phyloP scores from a whole-genome alignment of 2,329 filamentous ascomycete species.

The Aspergillus sp. region DNA sequence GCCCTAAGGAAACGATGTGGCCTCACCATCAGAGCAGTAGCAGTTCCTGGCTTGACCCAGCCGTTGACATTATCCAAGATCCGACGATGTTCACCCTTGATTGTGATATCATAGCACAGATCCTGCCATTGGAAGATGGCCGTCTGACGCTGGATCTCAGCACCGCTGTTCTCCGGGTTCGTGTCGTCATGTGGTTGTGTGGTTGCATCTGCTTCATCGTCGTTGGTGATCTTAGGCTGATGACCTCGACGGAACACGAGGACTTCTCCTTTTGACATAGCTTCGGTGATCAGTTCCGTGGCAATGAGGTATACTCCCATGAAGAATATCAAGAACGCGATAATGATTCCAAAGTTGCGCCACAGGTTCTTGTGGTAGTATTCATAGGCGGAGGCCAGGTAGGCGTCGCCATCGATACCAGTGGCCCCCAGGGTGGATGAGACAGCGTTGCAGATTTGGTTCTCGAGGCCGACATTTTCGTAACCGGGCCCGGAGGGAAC shows the following conservation, averaged over 20 bases:
- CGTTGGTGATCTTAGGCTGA: not conserved
- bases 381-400: slow-evolving; percentile 53
- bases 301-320: slow-evolving; percentile 53
- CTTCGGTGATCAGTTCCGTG: slow-evolving; percentile 46
- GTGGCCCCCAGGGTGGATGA: slow-evolving; percentile 55
- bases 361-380: slow-evolving; percentile 63
- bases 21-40: slow-evolving; percentile 75
- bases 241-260: slow-evolving; percentile 65
- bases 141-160: slow-evolving; percentile 61
- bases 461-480: slow-evolving; percentile 18
- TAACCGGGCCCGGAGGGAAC: slow-evolving; percentile 41
- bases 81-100: slow-evolving; percentile 72
- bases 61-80: slow-evolving; percentile 85
- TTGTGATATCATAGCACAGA: slow-evolving; percentile 78
- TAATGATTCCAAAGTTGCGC: slow-evolving; percentile 67
- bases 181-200: slow-evolving; percentile 38
- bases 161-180: slow-evolving; percentile 16
- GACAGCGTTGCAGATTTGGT: slow-evolving; percentile 57
- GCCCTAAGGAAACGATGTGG: too few species aligned
- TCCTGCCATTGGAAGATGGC: slow-evolving; percentile 84
- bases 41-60: slow-evolving; percentile 88
- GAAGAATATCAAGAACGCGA: slow-evolving; percentile 62
- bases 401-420: slow-evolving; percentile 59
- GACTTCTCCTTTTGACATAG: slow-evolving; percentile 67
- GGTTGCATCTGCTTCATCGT: not conserved